Base-by-base conservation (phyloP, 805 yeast genomes). In the Yamadazyma philogaea region DNA sequence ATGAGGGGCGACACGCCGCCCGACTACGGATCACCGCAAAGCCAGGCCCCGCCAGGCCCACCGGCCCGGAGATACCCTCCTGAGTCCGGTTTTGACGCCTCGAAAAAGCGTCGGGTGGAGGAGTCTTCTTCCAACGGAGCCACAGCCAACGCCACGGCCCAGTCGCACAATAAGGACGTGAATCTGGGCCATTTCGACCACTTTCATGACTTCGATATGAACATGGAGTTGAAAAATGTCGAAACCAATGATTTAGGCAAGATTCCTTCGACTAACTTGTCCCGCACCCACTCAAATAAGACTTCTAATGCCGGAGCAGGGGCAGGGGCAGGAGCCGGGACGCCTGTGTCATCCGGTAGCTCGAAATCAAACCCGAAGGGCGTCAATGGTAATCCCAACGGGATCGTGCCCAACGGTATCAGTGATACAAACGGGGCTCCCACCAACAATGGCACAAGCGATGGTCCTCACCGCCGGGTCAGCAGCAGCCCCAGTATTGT, bases 61-160 rank as follows among this genome's bases (percentile, higher is more conserved):
- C 39, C 24, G 22, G 18, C 24, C 31, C 16, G 15, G 26, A 28
- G 20, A 14, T n/a, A 27, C 11, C 3, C 27, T 12, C 39, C 39
- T 11, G 30, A 24, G 15, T 43, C 39, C 35, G 24, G 31, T 10
- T 26, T 43, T 8, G 41, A 39, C n/a, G 19, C 40, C 16, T 36
- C 47, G 22, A 45, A 42, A 30, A 43, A 42, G 30, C 35, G 46
- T 8, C 42, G 39, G 19, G 17, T 35, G 7, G 43, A 41, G 12
- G 44, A 44, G 4, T 22, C 37, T 10, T 44, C 47, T 11, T 44
- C 47, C 8, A 44, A 39, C 19, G 44, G 22, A 16, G 33, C 37
- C 8, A 39, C 34, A 11, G 34, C 36, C 12, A 38, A 30, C 5
- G 30, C 41, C 11, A 27, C 32, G 12, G 26, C 39, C 6, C 39